Evolutionary conservation across 1,139 yeast genomes (phyloP).

Genomic region (Yamadazyma friedrichii): DNA sequence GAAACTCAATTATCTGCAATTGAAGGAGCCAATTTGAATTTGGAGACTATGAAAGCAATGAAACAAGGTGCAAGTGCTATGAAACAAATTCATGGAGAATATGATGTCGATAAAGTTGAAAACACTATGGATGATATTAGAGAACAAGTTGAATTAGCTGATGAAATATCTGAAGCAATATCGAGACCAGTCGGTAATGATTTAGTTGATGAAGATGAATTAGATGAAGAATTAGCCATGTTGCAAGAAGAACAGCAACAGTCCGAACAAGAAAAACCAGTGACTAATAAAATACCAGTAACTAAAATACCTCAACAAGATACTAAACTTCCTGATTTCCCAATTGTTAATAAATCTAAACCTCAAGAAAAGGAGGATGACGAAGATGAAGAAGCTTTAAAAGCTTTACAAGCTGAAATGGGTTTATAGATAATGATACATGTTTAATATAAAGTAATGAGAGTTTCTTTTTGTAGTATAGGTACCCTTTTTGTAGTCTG

Average conservation of each 20-base stretch:
- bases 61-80: conserved; percentile 95
- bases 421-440: conserved; percentile 51
- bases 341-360: conserved; percentile 38
- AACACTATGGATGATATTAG: conserved; percentile 98
- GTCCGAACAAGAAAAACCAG: conserved; percentile 16
- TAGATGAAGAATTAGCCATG: conserved; percentile 86
- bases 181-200: conserved; percentile 88
- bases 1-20: conserved; percentile 88
- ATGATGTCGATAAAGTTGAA: conserved; percentile 94
- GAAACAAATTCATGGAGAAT: conserved; percentile 94
- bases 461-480: no score
- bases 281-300: conserved; percentile 8
- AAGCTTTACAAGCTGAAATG: conserved; percentile 92
- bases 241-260: conserved; percentile 78
- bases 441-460: conserved; percentile 6
- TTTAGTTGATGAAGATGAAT: conserved; percentile 74
- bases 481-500: conserved; percentile 1
- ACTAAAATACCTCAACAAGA: conserved; percentile 5
- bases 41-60: conserved; percentile 99
- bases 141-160: conserved; percentile 93
- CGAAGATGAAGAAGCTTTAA: conserved; percentile 89
- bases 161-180: conserved; percentile 94
- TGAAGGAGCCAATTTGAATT: conserved; percentile 91
- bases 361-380: conserved; percentile 59
- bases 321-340: conserved; percentile 46